Evolutionary conservation across 768 basidiomycete species (phyloP).

Genomic region (Lactarius sp.): DNA sequence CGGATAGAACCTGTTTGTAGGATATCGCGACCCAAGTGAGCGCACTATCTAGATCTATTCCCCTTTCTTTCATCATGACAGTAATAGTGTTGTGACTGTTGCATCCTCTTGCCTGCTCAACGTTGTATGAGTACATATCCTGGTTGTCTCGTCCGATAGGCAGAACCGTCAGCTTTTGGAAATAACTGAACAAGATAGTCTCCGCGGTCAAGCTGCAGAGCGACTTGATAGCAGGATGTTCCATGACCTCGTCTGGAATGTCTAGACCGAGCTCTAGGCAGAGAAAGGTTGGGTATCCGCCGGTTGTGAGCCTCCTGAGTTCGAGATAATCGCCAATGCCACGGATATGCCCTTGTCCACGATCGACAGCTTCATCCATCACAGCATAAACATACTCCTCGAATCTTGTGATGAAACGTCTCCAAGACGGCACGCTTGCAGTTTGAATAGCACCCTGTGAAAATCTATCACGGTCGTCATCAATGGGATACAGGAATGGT

Average conservation of each 20-base stretch:
- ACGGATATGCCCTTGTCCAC: conserved; percentile 29
- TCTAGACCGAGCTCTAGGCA: conserved; percentile 36
- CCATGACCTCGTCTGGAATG: conserved; percentile 40
- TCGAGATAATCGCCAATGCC: too few relatives aligned
- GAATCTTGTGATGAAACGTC: conserved; percentile 38
- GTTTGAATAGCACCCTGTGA: conserved; percentile 33
- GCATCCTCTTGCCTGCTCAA: conserved; percentile 38
- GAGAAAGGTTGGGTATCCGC: conserved; percentile 38
- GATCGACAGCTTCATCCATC: conserved; percentile 41
- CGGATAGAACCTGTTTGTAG: conserved; percentile 31
- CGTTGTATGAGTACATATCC: conserved; percentile 40
- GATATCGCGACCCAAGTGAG: conserved; percentile 37
- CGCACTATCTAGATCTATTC: conserved; percentile 35
- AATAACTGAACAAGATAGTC: neutral
- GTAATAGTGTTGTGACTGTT: conserved; percentile 41
- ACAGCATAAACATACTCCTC: conserved; percentile 30
- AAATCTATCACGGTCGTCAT: conserved; percentile 29
- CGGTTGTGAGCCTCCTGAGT: conserved; percentile 32
- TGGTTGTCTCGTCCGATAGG: conserved; percentile 13
- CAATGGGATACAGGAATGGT: too few relatives aligned
- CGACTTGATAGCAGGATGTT: conserved; percentile 35
- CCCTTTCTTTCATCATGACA: conserved; percentile 38
- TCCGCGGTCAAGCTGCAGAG: conserved; percentile 34
- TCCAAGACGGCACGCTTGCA: conserved; percentile 27
- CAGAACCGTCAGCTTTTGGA: too few relatives aligned